Conservation (phyloP, 2,329 filamentous ascomycete genomes). For the Graphium sp. region DNA sequence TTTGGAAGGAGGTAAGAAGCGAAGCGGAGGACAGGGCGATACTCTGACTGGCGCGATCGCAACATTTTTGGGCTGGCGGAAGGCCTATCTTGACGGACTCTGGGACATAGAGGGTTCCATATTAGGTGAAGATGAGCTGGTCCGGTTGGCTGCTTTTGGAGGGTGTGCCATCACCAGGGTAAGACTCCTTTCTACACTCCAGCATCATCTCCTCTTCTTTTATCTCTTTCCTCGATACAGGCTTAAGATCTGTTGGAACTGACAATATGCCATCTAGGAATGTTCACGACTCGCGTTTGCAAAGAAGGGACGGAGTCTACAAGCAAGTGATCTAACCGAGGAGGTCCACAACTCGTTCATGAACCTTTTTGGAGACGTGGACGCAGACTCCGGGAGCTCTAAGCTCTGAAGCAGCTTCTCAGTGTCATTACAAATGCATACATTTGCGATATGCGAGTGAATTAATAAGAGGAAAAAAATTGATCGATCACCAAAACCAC, state of each 20-base stretch:
- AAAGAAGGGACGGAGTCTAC: conserved; percentile 72
- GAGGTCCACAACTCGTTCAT: conserved; percentile 74
- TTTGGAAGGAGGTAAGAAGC: conserved; percentile 66
- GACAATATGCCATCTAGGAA: conserved; percentile 29
- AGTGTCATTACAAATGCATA: background rate
- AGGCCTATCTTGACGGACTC: conserved; percentile 67
- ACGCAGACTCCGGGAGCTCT: conserved; percentile 17
- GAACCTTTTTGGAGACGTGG: conserved; percentile 60
- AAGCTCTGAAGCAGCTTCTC: conserved; percentile 14
- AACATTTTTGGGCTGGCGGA: conserved; percentile 77
- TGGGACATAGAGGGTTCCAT: conserved; percentile 45
- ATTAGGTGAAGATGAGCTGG: conserved; percentile 36
- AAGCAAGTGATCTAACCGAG: conserved; percentile 85
- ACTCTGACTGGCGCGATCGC: conserved; percentile 81
- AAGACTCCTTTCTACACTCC: conserved; percentile 13
- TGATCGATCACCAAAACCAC: no score
- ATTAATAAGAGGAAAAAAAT: no score
- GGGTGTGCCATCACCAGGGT: conserved; percentile 77
- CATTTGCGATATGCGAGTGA: no score
- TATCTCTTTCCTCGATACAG: background rate
- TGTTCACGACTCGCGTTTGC: conserved; percentile 77
- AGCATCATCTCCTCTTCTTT: background rate
- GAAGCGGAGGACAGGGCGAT: conserved; percentile 88
- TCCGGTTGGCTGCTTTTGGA: conserved; percentile 70
- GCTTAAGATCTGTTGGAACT: background rate